Conservation (phyloP, 164 flowering plant species). For the Sextonia rubra region DNA sequence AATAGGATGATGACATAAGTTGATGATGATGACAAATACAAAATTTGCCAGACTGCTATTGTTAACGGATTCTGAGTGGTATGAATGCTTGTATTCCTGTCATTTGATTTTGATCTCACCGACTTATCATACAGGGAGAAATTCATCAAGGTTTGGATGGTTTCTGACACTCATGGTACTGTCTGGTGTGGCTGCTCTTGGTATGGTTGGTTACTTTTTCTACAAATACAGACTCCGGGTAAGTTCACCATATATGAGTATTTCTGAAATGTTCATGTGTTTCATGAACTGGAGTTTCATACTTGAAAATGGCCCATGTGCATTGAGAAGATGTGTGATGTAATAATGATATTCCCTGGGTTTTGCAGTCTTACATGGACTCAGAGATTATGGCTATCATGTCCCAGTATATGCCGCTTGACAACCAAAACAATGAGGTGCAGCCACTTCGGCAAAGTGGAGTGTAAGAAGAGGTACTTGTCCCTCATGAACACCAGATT, state of each 20-base stretch:
- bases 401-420: slow-evolving; percentile 97
- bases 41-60: no score
- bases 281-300: background rate
- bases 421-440: slow-evolving; percentile 46
- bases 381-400: slow-evolving; percentile 94
- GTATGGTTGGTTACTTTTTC: slow-evolving; percentile 71
- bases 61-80: background rate
- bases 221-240: slow-evolving; percentile 92
- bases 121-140: slow-evolving; percentile 38
- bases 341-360: background rate
- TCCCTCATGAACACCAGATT: background rate
- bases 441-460: slow-evolving; percentile 50
- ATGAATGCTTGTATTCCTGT: background rate
- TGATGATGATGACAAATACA: no score
- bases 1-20: no score
- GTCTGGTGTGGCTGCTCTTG: slow-evolving; percentile 42
- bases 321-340: background rate
- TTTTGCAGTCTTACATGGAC: slow-evolving; percentile 90
- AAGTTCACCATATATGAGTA: slow-evolving; percentile 7
- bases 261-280: no score
- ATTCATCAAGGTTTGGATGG: slow-evolving; percentile 49
- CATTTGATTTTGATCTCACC: background rate
- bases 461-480: slow-evolving; percentile 24
- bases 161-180: slow-evolving; percentile 47
- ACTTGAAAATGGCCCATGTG: background rate